phyloP scores from a whole-genome alignment of 768 basidiomycete species.

The Leccinum variicolor region DNA sequence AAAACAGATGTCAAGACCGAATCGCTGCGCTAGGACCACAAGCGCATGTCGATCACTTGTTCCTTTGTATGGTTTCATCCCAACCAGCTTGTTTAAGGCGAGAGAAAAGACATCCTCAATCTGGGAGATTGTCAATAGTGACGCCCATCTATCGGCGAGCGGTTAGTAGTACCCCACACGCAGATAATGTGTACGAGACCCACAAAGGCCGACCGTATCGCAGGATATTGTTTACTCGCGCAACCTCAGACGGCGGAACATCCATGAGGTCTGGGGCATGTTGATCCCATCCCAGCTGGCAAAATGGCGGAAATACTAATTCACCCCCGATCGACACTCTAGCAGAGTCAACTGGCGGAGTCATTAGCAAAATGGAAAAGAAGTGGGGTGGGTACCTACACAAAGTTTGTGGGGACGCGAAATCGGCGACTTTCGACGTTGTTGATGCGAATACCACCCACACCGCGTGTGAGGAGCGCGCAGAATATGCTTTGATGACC shows the following conservation, averaged over 20 bases:
- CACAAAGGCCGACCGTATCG: background rate
- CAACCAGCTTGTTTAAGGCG: background rate
- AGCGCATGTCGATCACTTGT: background rate
- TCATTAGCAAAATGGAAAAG: background rate
- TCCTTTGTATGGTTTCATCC: background rate
- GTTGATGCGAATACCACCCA: background rate
- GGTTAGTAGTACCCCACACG: background rate
- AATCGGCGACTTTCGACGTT: background rate
- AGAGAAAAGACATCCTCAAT: background rate
- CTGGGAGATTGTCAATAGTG: background rate
- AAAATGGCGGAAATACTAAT: background rate
- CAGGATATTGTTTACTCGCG: background rate
- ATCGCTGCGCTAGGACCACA: constrained; percentile 1
- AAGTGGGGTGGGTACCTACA: background rate
- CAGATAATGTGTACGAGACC: background rate
- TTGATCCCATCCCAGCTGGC: background rate
- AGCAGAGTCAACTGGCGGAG: background rate
- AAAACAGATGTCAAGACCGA: background rate
- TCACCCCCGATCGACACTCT: background rate
- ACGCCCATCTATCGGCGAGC: background rate
- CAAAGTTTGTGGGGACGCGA: background rate
- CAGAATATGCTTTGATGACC: background rate
- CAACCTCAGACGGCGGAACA: background rate
- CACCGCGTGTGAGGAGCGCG: background rate
- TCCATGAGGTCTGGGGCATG: background rate